These are phyloP conservation scores for Sporothrix pseudoabietina DNA, from an alignment of 2,329 filamentous ascomycete species.

Conservation along the genomic window DNA sequence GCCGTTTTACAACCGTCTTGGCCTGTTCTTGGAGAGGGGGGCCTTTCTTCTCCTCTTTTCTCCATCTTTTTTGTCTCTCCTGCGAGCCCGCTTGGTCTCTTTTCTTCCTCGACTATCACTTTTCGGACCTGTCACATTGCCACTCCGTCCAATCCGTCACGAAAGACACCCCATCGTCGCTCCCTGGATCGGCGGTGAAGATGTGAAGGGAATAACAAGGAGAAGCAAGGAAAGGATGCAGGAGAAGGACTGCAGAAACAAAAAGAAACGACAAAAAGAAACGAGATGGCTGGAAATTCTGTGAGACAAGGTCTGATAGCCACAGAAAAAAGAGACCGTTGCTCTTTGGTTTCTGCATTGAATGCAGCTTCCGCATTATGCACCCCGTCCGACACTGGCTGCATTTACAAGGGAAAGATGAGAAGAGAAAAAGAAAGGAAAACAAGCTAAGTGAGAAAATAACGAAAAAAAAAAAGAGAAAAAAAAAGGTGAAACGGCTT, in stretches of 20 bases:
- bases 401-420: not conserved
- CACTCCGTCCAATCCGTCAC: not conserved
- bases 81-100: not conserved
- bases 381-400: constrained; percentile 9
- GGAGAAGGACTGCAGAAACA: constrained; percentile 16
- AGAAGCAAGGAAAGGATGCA: not conserved
- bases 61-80: not conserved
- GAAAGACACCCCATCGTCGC: not conserved
- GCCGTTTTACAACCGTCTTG: constrained; percentile 17
- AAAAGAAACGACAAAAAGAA: not conserved
- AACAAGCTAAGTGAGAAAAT: not conserved
- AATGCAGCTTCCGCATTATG: constrained; percentile 12
- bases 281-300: not conserved
- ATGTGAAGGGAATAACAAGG: not conserved
- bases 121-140: constrained; percentile 25
- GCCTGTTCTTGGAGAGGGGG: not conserved
- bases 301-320: constrained; percentile 18
- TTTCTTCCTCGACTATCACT: not conserved
- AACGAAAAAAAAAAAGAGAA: no score
- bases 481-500: not conserved
- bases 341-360: not conserved
- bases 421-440: not conserved
- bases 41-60: not conserved
- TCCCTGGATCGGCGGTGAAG: constrained; percentile 26
- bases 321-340: not conserved